Evolutionary conservation across 1,284 basidiomycete species (phyloP), one percentile per base, ranked within the genome.

Genomic region (Coriolopsis trogii): DNA sequence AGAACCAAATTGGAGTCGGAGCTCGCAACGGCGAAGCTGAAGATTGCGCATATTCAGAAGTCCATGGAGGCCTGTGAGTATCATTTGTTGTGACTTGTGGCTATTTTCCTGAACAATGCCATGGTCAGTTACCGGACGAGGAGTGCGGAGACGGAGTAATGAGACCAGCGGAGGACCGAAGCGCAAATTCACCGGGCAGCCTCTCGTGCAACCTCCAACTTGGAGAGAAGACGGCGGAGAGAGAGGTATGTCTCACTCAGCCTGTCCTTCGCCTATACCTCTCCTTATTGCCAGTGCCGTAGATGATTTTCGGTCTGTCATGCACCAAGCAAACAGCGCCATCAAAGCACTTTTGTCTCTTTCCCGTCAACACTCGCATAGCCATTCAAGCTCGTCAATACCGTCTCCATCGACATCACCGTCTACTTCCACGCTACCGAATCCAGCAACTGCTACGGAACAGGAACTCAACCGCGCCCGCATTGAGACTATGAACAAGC

Each of bases 1-100:
- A 82, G 90, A 43, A 70, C 73, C 36, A 82, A 90, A 72, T 88
- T 95, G 39, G 80, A 91, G 68, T 80, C 82, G 0, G 92, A 93
- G 67, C 74, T 94, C 28, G 79, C 82, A 31, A 83, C 80, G 63
- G 90, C 93, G 6, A 81, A 81, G 49, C 75, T 72, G 53, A 87
- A 84, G 69, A 92, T 95, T 36, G 79, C 79, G n/a, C 68, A 76
- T 10, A 83, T 94, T 46, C 77, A 71, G 25, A 73, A 73, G 66
- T 77, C 78, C 56, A 85, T 92, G 43, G 85, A 87, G 33, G 70
- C 75, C 55, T 74, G 86, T 91, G 61, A 64, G 58, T 55, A 16
- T 33, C 21, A n/a, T 40, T 41, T 34, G 2, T 8, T 34, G 6
- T n/a, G 16, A n/a, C n/a, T n/a, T n/a, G n/a, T n/a, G n/a, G n/a